A percentile compares a stretch with the other conserved stretches of the same genome.
Conservation (phyloP, 768 basidiomycete genomes). For the Hydnomerulius pinastri region DNA sequence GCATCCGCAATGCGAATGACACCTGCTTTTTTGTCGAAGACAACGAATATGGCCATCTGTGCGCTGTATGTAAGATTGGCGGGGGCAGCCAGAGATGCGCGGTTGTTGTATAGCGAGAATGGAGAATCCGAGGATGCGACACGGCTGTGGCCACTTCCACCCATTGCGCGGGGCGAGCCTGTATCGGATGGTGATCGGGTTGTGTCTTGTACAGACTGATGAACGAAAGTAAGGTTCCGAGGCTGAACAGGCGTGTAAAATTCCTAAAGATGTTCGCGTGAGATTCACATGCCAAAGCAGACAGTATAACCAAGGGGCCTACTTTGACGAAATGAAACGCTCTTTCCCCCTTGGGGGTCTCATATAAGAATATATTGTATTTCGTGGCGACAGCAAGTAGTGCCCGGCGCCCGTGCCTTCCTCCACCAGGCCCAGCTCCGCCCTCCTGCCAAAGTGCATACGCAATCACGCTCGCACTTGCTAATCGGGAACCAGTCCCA, state of each 20-base stretch:
- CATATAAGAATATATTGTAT: constrained; percentile 70
- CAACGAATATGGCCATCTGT: constrained; percentile 77
- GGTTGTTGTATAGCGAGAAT: constrained; percentile 28
- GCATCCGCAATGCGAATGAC: constrained; percentile 80
- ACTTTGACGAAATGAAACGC: constrained; percentile 85
- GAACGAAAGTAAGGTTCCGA: constrained; percentile 67
- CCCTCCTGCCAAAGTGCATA: constrained; percentile 74
- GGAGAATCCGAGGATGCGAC: constrained; percentile 43
- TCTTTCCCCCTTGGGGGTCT: constrained; percentile 80
- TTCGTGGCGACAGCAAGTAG: constrained; percentile 79
- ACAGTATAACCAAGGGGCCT: constrained; percentile 2
- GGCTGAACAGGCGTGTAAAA: constrained; percentile 79
- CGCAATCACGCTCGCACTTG: constrained; percentile 55
- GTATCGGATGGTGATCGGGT: constrained; percentile 46
- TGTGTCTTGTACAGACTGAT: constrained; percentile 62
- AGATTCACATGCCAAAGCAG: not conserved
- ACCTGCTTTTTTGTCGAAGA: constrained; percentile 88
- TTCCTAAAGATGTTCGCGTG: constrained; percentile 49
- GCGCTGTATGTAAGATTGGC: constrained; percentile 55
- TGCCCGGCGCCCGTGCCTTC: constrained; percentile 45
- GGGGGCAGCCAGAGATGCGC: constrained; percentile 31
- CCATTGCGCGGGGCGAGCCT: constrained; percentile 23
- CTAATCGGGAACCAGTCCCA: constrained; percentile 60
- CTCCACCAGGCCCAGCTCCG: constrained; percentile 43
- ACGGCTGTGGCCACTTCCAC: constrained; percentile 42